phyloP scores from a whole-genome alignment of 371 early-diverging fungal genomes.

The Mucor saturninus region DNA sequence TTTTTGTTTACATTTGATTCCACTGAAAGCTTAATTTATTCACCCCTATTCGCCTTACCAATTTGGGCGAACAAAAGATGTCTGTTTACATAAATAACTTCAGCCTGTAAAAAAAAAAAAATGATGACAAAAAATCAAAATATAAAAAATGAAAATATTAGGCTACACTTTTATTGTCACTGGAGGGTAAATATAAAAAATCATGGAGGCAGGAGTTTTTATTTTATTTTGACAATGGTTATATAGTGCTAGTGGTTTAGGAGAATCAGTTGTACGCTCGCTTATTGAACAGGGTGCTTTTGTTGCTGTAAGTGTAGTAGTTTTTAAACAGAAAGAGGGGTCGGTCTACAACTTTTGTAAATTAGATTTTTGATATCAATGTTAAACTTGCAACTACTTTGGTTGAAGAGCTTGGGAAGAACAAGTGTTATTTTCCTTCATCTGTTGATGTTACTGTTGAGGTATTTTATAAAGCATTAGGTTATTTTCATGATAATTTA shows the following conservation, averaged over 20 bases:
- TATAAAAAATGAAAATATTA: constrained; percentile 27
- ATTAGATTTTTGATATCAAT: constrained; percentile 60
- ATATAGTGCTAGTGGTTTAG: constrained; percentile 51
- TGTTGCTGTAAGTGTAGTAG: constrained; percentile 29
- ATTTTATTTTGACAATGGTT: neutral
- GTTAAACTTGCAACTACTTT: constrained; percentile 25
- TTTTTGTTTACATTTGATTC: neutral
- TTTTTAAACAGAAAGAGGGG: neutral
- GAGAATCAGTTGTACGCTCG: constrained; percentile 33
- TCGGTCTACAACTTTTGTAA: neutral
- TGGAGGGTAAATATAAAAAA: constrained; percentile 36
- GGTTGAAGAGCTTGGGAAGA: constrained; percentile 34
- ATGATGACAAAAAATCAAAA: neutral
- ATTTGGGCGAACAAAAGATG: constrained; percentile 47
- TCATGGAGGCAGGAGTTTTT: no score
- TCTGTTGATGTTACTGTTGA: constrained; percentile 54
- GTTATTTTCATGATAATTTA: neutral
- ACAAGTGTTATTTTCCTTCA: constrained; percentile 47
- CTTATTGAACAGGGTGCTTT: constrained; percentile 30
- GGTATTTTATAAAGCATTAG: constrained; percentile 18
- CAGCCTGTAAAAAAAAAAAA: neutral
- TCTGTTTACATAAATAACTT: neutral
- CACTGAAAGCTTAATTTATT: neutral
- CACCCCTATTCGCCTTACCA: constrained; percentile 27
- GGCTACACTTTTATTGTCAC: constrained; percentile 42